phyloP scores from a whole-genome alignment of 257 asterid species.

The Orobanche coerulescens region DNA sequence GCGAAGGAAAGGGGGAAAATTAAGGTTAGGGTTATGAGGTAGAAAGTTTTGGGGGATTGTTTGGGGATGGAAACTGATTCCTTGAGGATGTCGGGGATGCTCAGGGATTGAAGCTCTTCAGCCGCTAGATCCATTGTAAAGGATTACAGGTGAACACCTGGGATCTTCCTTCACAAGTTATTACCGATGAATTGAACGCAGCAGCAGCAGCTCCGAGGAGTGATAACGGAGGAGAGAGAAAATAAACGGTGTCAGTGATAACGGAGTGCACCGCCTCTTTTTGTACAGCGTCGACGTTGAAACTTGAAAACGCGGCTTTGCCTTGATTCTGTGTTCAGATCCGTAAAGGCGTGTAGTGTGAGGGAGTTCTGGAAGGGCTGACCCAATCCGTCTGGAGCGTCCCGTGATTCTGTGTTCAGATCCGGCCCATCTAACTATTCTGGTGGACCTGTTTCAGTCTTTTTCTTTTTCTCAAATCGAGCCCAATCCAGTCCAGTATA shows the following conservation, averaged over 20 bases:
- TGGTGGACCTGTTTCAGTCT: too few relatives aligned
- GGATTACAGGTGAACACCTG: background rate
- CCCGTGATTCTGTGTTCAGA: too few relatives aligned
- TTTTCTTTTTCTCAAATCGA: too few relatives aligned
- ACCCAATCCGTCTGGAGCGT: too few relatives aligned
- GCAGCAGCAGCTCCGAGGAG: background rate
- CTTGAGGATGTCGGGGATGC: constrained; percentile 48
- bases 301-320: too few relatives aligned
- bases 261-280: constrained; percentile 9
- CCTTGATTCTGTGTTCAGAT: too few relatives aligned
- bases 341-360: too few relatives aligned
- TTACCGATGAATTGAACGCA: background rate
- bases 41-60: constrained; percentile 75
- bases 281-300: too few relatives aligned
- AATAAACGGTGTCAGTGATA: constrained; percentile 2
- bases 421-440: too few relatives aligned
- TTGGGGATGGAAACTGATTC: constrained; percentile 81
- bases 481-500: too few relatives aligned
- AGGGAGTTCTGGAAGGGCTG: too few relatives aligned
- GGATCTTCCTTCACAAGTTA: background rate
- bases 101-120: constrained; percentile 70
- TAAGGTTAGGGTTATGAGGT: constrained; percentile 61
- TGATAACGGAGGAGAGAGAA: background rate
- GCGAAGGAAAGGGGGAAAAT: constrained; percentile 90
- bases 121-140: constrained; percentile 64